phyloP scores from a whole-genome alignment of 2,329 filamentous ascomycete genomes.

The Hymenoscyphus fructigenus region DNA sequence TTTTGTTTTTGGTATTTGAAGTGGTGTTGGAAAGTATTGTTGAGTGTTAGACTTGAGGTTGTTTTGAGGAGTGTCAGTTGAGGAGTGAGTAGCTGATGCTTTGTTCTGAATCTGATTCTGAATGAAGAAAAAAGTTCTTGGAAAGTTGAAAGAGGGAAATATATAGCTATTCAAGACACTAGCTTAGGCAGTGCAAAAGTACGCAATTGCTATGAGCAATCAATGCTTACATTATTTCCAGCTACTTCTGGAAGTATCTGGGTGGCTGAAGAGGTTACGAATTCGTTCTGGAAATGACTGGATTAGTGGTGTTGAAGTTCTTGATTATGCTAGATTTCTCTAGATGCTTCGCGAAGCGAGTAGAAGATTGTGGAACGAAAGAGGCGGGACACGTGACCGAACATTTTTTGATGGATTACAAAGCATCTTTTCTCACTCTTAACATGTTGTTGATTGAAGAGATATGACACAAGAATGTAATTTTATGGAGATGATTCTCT shows the following conservation, averaged over 20 bases:
- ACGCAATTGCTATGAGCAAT: constrained; percentile 25
- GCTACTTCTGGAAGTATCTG: constrained; percentile 9
- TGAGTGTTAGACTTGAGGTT: constrained; percentile 10
- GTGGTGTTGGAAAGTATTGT: constrained; percentile 5
- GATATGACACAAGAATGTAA: background rate
- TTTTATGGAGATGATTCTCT: no score
- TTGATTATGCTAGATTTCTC: constrained; percentile 13
- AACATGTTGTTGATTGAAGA: no score
- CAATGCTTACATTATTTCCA: constrained; percentile 12
- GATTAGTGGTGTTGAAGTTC: constrained; percentile 7
- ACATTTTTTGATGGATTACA: no score
- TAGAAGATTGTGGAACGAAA: constrained; percentile 5
- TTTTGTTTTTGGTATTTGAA: background rate
- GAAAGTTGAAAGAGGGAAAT: constrained; percentile 12
- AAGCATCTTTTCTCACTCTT: no score
- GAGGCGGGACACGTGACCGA: background rate
- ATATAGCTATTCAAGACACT: constrained; percentile 23
- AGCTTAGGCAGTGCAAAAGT: constrained; percentile 18
- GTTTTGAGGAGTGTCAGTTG: background rate
- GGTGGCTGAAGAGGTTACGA: constrained; percentile 19
- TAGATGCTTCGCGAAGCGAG: constrained; percentile 23
- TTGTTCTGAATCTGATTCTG: constrained; percentile 23
- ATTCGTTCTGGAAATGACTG: constrained; percentile 14
- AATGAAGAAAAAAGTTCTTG: constrained; percentile 26
- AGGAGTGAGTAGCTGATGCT: constrained; percentile 5